phyloP scores from a whole-genome alignment of 768 basidiomycete genomes.

The Collybia mongolica region DNA sequence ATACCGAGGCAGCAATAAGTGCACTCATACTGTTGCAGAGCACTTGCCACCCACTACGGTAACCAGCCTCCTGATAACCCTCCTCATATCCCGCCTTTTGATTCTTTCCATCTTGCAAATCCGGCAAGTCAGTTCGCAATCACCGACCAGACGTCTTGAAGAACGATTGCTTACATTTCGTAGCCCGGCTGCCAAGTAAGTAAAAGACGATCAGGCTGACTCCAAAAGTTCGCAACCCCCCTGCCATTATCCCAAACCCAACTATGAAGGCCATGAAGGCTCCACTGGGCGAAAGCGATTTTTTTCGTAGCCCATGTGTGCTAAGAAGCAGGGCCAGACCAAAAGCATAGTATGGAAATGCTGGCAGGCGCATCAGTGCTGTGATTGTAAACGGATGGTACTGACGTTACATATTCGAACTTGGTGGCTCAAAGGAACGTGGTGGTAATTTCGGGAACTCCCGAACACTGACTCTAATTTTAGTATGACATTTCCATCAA shows the following conservation, averaged over 20 bases:
- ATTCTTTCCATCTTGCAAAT: constrained; percentile 62
- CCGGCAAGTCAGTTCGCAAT: neutral
- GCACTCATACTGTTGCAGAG: constrained; percentile 77
- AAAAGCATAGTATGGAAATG: constrained; percentile 16
- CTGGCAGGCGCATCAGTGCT: too few species aligned
- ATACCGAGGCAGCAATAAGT: constrained; percentile 53
- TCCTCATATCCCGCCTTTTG: constrained; percentile 77
- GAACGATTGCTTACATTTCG: constrained; percentile 56
- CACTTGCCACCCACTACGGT: constrained; percentile 79
- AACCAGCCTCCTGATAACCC: constrained; percentile 69
- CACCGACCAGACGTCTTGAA: neutral
- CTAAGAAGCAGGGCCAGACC: constrained; percentile 53
- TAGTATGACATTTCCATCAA: too few species aligned
- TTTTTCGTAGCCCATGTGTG: constrained; percentile 67
- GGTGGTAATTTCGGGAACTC: too few species aligned
- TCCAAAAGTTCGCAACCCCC: constrained; percentile 65
- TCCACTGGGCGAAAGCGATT: constrained; percentile 76
- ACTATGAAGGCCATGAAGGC: constrained; percentile 75
- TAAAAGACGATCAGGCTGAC: constrained; percentile 75
- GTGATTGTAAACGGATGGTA: too few species aligned
- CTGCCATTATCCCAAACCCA: constrained; percentile 71
- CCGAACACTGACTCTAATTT: too few species aligned
- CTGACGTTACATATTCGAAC: too few species aligned
- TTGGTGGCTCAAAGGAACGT: too few species aligned
- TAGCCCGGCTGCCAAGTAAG: constrained; percentile 76